phyloP scores from a whole-genome alignment of 2,329 filamentous ascomycete species.

The Amauroascus niger region DNA sequence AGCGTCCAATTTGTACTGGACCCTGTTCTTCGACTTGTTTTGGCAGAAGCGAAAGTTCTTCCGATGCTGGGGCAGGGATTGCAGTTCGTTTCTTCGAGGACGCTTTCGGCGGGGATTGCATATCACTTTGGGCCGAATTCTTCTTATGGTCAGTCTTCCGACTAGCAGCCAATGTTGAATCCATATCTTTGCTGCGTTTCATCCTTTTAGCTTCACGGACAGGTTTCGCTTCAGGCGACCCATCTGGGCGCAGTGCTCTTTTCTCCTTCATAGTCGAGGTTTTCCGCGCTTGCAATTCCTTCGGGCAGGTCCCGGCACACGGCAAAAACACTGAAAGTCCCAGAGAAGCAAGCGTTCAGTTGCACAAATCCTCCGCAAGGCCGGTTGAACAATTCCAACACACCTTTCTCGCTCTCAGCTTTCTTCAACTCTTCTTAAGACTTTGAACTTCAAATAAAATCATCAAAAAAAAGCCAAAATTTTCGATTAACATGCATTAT shows the following conservation, averaged over 20 bases:
- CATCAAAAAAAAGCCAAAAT: background rate
- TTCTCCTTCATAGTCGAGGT: conserved; percentile 11
- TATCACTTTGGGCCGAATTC: background rate
- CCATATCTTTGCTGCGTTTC: conserved; percentile 9
- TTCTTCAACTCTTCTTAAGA: too few species aligned
- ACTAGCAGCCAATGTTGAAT: background rate
- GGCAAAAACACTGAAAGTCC: too few species aligned
- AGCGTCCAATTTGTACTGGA: background rate
- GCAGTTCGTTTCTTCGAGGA: background rate
- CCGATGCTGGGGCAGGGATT: background rate
- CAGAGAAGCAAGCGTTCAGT: too few species aligned
- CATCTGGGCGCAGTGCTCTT: conserved; percentile 11
- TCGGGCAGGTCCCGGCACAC: too few species aligned
- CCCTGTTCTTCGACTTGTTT: background rate
- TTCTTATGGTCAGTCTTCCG: background rate
- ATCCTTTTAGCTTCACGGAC: conserved; percentile 10
- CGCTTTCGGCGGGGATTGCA: background rate
- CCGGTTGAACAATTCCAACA: background rate
- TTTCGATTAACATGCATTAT: background rate
- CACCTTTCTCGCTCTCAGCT: background rate
- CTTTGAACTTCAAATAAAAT: background rate
- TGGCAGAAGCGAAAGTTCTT: background rate
- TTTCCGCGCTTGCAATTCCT: background rate
- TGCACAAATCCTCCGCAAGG: background rate
- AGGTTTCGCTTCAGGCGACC: conserved; percentile 8